Base-by-base conservation (phyloP, 2,329 filamentous ascomycete species). In the Colletotrichum tropicicola region DNA sequence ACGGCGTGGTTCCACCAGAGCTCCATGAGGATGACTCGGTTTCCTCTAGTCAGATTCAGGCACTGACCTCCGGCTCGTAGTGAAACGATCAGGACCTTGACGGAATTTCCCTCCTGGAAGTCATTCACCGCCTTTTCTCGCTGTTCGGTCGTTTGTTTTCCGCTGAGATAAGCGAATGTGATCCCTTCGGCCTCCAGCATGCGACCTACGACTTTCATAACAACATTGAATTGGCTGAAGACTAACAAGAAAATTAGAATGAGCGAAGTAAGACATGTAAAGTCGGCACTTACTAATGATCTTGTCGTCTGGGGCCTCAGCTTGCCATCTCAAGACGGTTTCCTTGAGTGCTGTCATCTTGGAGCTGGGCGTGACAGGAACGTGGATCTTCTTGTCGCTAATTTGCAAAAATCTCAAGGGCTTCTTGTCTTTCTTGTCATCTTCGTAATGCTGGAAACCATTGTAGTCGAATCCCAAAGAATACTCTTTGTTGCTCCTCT, bases 21-120 rank as follows among this genome's bases (percentile, higher is more conserved):
- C 30, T 89, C 86, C 0, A 85, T 58, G 0, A 86, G 74, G 5
- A 89, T 85, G 15, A 87, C 85, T 3, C 86, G 81, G 52, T 86
- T 87, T 1, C 80, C 82, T 0, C 64, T 72, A 0, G 71, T 76
- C 0, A 85, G 64, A 21, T 84, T 83, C 56, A 80, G 77, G 25
- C 73, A 77, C 6, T 78, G 74, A 0, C 75, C 75, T 0, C 79
- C 78, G 10, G 74, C 76, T 5, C 67, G 70, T 15, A 82, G 60
- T 0, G 77, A 76, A 0, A 73, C 66, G 0, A 83, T 59, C 77
- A 82, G 32, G 0, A 64, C 48, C 4, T 60, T 41, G 4, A 64
- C 43, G 0, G 13, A 5, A 0, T 54, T 6, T 10, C 48, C 55
- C 0, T 70, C 12, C 0, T 69, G 9, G 47, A 81, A 81, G 0